phyloP scores from a whole-genome alignment of 2,329 filamentous ascomycete species.

The Didymella exigua region DNA sequence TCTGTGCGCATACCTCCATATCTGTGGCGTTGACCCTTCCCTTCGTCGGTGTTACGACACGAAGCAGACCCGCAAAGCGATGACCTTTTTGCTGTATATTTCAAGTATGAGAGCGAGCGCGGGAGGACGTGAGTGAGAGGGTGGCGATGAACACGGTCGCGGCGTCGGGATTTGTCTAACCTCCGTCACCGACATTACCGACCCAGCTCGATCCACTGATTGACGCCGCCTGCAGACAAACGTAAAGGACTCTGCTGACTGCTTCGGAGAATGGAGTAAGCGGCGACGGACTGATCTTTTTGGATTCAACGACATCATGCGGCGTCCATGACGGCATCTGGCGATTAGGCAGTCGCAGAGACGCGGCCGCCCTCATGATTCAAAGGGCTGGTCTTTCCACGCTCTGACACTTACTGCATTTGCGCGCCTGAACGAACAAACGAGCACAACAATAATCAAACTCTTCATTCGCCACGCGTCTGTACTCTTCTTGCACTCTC shows the following conservation, averaged over 20 bases:
- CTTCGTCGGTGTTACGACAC: background rate
- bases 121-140: background rate
- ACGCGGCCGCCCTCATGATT: conserved; percentile 7
- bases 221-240: background rate
- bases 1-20: background rate
- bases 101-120: background rate
- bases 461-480: background rate
- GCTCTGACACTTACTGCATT: background rate
- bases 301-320: background rate
- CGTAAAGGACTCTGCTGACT: background rate
- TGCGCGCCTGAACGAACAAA: background rate
- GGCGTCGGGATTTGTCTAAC: conserved; percentile 1
- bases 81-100: too few species aligned
- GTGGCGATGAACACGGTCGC: background rate
- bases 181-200: conserved; percentile 5
- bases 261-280: background rate
- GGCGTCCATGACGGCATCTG: background rate
- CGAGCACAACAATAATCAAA: background rate
- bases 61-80: background rate
- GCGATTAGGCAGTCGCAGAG: conserved; percentile 5
- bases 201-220: background rate
- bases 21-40: background rate
- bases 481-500: background rate
- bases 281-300: background rate
- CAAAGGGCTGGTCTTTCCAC: background rate